phyloP scores from a whole-genome alignment of 441 rosid species.

The Bocquillonia castaneifolia region DNA sequence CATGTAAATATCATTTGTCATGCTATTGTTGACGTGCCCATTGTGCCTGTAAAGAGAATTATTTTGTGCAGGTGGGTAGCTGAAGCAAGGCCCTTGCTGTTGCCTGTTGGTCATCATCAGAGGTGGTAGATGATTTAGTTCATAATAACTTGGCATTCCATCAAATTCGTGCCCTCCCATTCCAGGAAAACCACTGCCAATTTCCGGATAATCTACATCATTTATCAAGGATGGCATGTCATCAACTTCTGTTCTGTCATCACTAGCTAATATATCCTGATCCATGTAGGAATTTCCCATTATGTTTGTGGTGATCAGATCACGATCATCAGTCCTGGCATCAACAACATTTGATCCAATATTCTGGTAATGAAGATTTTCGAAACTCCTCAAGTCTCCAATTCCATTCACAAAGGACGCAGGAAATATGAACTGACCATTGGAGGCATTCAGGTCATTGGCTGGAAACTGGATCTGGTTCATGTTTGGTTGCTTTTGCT shows the following conservation, averaged over 20 bases:
- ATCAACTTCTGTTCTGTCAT: constrained; percentile 5
- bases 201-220: constrained; percentile 29
- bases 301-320: constrained; percentile 10
- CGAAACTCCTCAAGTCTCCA: constrained; percentile 23
- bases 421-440: constrained; percentile 13
- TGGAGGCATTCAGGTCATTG: constrained; percentile 6
- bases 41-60: constrained; percentile 28
- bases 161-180: constrained; percentile 21
- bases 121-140: constrained; percentile 27
- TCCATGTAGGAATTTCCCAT: constrained; percentile 10
- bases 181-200: constrained; percentile 20
- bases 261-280: constrained; percentile 13
- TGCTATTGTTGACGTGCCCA: constrained; percentile 19
- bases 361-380: constrained; percentile 26
- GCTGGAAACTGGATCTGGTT: constrained; percentile 25
- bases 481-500: constrained; percentile 23
- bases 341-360: constrained; percentile 20
- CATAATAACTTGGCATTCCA: constrained; percentile 19
- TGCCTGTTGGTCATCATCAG: constrained; percentile 26
- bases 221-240: constrained; percentile 18
- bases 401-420: constrained; percentile 19
- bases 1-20: constrained; percentile 16
- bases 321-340: constrained; percentile 3
- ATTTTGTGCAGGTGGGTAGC: constrained; percentile 32
- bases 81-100: constrained; percentile 27